Evolutionary conservation across 106 monocot species (phyloP), one percentile per base, ranked within the genome.

Genomic region (Chionographis japonica): DNA sequence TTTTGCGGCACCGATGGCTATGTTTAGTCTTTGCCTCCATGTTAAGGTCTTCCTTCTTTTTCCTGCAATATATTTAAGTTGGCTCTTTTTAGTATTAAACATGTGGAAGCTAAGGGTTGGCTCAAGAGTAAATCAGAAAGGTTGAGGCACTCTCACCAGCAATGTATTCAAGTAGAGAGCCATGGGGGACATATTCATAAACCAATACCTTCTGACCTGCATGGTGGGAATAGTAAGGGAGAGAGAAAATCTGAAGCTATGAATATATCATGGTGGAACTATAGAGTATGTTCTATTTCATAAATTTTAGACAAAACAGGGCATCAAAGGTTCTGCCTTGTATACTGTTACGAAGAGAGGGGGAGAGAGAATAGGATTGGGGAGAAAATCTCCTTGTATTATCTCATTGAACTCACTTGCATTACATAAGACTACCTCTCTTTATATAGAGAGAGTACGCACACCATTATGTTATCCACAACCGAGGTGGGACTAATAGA

Each of bases 171-270:
- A 71, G 71, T 2, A 81, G 61, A 27, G 66, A 71, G 7, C 81
- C 81, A 66, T 81, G 54, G 18, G 75, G 70, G 18, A 81, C 71
- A 67, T 81, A 81, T 16, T 81, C 81, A 68, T 81, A 81, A n/a
- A 81, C 71, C 75, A 81, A 20, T 56, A 76, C 62, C 67, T 60
- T 76, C 9, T 75, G 71, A 36, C 56, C 81, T 81, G 72, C 58
- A 56, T 27, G 13, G 39, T 55, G 27, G n/a, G 42, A 50, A 66
- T 8, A 56, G 17, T 16, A 8, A 17, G 20, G 41, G 37, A 8
- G 9, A 13, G 2, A 18, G 19, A 20, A 18, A 3, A 3, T 16
- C n/a, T 57, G 16, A 2, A 57, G 8, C 8, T 27, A n/a, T 0
- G 16, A 8, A 57, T 27, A 27, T 27, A 27, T 27, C 27, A 27